These are phyloP conservation scores for Agrocybe chaxingu DNA, from an alignment of 768 basidiomycete species.

Conservation along the genomic window DNA sequence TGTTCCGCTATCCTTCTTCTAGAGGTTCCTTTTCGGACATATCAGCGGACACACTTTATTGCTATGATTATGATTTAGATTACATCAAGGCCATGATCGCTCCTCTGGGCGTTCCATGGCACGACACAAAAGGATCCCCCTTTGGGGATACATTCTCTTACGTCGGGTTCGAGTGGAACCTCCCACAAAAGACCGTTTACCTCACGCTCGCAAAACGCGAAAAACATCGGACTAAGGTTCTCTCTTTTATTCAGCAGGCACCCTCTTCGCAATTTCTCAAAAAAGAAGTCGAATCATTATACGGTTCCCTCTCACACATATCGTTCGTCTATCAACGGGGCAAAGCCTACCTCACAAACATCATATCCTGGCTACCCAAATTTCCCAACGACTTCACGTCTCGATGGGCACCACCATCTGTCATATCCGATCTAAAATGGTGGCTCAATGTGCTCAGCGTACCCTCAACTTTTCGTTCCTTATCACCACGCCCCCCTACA, in stretches of 20 bases:
- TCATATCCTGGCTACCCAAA: slow-evolving; percentile 22
- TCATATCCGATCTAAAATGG: slow-evolving; percentile 27
- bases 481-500: slow-evolving; percentile 4
- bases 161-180: slow-evolving; percentile 34
- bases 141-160: slow-evolving; percentile 23
- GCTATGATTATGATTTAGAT: slow-evolving; percentile 3
- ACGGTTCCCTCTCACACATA: slow-evolving; percentile 29
- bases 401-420: slow-evolving; percentile 15
- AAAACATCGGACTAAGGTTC: slow-evolving; percentile 22
- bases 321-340: slow-evolving; percentile 26
- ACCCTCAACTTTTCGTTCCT: slow-evolving; percentile 5
- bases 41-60: neutral
- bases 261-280: neutral
- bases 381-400: slow-evolving; percentile 16
- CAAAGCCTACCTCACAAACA: slow-evolving; percentile 19
- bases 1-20: slow-evolving; percentile 11
- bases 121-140: slow-evolving; percentile 5
- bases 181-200: slow-evolving; percentile 20
- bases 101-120: slow-evolving; percentile 16
- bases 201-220: slow-evolving; percentile 25
- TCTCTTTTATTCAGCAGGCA: slow-evolving; percentile 9
- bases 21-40: neutral
- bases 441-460: slow-evolving; percentile 19
- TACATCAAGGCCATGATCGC: slow-evolving; percentile 14
- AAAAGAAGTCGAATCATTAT: slow-evolving; percentile 12